A percentile compares a stretch with the other conserved stretches of the same genome.
These are phyloP conservation scores for Penicillium sp. DNA, from an alignment of 2,329 filamentous ascomycete species.

Conservation along the genomic window DNA sequence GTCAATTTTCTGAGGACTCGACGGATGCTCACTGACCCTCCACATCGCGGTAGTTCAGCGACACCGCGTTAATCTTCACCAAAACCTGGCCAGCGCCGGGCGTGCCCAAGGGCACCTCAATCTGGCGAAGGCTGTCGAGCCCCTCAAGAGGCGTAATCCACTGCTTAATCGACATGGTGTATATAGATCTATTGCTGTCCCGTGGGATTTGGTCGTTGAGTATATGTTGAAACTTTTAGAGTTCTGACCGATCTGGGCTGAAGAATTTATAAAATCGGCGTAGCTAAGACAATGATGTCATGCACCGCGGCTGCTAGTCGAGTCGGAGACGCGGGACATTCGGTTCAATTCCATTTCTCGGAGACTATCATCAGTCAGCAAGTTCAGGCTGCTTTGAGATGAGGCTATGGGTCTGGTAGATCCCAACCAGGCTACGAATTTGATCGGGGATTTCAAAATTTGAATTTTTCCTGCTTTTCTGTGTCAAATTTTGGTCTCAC, in stretches of 20 bases:
- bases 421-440: too few relatives aligned
- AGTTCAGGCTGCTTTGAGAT: too few relatives aligned
- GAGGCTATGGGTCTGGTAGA: too few relatives aligned
- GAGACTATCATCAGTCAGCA: too few relatives aligned
- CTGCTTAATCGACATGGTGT: conserved; percentile 31
- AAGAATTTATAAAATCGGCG: too few relatives aligned
- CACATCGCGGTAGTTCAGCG: conserved; percentile 51
- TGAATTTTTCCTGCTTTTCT: too few relatives aligned
- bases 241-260: too few relatives aligned
- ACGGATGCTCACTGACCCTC: conserved; percentile 21
- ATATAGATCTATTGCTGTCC: too few relatives aligned
- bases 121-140: conserved; percentile 47
- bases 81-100: conserved; percentile 50
- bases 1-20: background rate
- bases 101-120: conserved; percentile 42
- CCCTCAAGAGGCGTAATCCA: conserved; percentile 54
- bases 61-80: conserved; percentile 48
- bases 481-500: too few relatives aligned
- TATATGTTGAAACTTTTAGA: background rate
- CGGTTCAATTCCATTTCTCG: too few relatives aligned
- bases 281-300: too few relatives aligned
- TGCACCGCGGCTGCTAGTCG: background rate
- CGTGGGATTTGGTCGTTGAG: background rate
- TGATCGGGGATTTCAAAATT: too few relatives aligned
- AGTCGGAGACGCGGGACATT: background rate